Conservation (phyloP, 257 asterid species). For the Scutellaria barbata region DNA sequence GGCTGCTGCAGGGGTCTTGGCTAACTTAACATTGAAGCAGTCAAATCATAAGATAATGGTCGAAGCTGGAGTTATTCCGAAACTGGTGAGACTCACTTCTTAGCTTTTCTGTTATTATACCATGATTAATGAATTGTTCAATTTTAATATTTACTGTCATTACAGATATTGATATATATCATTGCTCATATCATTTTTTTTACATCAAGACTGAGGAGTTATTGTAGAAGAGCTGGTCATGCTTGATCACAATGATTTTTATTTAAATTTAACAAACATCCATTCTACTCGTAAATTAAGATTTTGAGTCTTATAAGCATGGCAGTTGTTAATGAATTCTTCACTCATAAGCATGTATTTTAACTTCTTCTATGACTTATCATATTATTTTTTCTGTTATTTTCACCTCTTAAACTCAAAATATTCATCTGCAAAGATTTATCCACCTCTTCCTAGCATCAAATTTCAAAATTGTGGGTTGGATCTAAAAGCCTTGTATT, state of each 20-base stretch:
- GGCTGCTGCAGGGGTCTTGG: constrained; percentile 76
- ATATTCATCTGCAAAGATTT: constrained; percentile 5
- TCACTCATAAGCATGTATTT: background rate
- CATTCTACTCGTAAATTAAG: constrained; percentile 2
- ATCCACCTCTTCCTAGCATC: constrained; percentile 5
- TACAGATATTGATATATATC: constrained; percentile 11
- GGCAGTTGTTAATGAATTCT: background rate
- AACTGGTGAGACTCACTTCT: constrained; percentile 59
- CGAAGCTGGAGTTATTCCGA: constrained; percentile 79
- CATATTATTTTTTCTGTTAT: background rate
- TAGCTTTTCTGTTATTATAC: constrained; percentile 14
- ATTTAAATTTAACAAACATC: constrained; percentile 9
- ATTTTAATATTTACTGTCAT: constrained; percentile 29
- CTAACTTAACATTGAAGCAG: constrained; percentile 64
- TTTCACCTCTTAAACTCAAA: constrained; percentile 18
- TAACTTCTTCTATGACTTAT: constrained; percentile 8
- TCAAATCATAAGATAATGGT: constrained; percentile 69
- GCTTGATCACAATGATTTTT: constrained; percentile 9
- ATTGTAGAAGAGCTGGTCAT: background rate
- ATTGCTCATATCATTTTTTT: constrained; percentile 1
- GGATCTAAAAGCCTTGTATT: background rate
- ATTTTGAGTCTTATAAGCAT: no score
- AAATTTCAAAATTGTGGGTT: background rate
- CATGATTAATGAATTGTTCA: constrained; percentile 17
- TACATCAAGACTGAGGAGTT: background rate